These are phyloP conservation scores for Blakeslea trispora DNA, from an alignment of 371 early-diverging fungal species.

Conservation along the genomic window DNA sequence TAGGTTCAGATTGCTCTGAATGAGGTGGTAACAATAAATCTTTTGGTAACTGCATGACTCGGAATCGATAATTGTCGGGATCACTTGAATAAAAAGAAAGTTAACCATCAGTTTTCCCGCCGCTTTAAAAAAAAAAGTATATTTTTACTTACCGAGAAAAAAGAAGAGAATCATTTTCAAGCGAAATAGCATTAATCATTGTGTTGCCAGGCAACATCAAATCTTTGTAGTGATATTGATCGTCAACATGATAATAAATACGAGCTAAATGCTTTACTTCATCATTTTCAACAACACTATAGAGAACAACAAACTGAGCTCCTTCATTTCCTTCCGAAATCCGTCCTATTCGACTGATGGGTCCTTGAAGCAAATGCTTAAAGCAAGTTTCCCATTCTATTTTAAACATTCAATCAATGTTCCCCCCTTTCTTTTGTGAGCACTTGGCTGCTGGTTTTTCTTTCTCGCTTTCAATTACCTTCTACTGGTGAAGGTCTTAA, in stretches of 20 bases:
- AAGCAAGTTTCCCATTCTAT: constrained; percentile 32
- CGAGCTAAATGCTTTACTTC: constrained; percentile 32
- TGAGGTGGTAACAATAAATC: constrained; percentile 31
- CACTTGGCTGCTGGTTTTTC: too few species aligned
- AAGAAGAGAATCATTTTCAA: constrained; percentile 37
- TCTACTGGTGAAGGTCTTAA: constrained; percentile 11
- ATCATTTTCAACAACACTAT: constrained; percentile 39
- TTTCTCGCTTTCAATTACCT: too few species aligned
- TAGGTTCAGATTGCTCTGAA: constrained; percentile 20
- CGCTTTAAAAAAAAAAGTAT: background rate
- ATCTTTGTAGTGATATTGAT: constrained; percentile 35
- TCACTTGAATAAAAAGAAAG: constrained; percentile 27
- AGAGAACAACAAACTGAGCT: constrained; percentile 37
- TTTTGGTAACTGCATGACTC: constrained; percentile 30
- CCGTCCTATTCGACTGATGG: constrained; percentile 25
- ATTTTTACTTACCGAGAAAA: constrained; percentile 34
- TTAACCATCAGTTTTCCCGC: background rate
- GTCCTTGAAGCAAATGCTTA: constrained; percentile 35
- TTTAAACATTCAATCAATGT: background rate
- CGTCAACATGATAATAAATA: constrained; percentile 33
- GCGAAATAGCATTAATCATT: constrained; percentile 33
- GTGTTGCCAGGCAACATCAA: constrained; percentile 40
- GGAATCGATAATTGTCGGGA: constrained; percentile 45
- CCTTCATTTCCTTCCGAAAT: constrained; percentile 12
- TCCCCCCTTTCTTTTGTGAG: background rate